Evolutionary conservation across 163 green algal species (phyloP), one percentile per base, ranked within the genome.

Genomic region (Scenedesmus sp.): DNA sequence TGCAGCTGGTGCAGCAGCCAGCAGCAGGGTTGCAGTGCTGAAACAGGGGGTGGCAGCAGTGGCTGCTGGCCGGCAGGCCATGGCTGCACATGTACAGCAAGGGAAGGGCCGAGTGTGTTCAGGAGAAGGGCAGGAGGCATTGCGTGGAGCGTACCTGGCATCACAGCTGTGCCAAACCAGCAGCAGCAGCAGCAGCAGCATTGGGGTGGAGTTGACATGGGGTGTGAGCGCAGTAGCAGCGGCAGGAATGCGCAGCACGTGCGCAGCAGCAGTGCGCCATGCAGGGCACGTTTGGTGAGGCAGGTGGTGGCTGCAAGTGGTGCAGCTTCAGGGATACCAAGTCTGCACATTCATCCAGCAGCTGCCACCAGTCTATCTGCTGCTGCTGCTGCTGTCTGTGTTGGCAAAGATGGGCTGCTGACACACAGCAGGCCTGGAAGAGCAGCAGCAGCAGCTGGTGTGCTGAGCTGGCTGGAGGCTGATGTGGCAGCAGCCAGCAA

Each of bases 371-470:
- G 55, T 23, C 56, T 23, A 76, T 18, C 82, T 73, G 82, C n/a
- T 77, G 59, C 83, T 88, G 34, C 52, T 60, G 84, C 34, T 81
- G 26, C 84, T 88, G 57, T 52, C 15, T 10, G n/a, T 88, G 57
- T 52, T 34, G 3, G 57, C 7, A 4, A 15, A 7, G 82, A 12
- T n/a, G 54, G 26, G 18, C 15, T 55, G 8, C 12, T 76, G n/a
- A 6, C 85, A 64, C 34, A 15, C 62, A 82, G 85, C 67, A 84
- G 86, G 20, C 12, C 23, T 16, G 59, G 60, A 5, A 83, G 85
- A 90, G 85, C 85, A 82, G 59, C 81, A 86, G 82, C 82, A n/a
- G 59, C 83, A 76, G 83, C 83, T 56, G 83, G 83, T 57, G 57
- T 88, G 26, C 10, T 88, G 23, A 88, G 83, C 34, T 88, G 83